A percentile compares a stretch with the other conserved stretches of the same genome.
phyloP scores from a whole-genome alignment of 2,329 filamentous ascomycete species.

The Aureobasidium sp. region DNA sequence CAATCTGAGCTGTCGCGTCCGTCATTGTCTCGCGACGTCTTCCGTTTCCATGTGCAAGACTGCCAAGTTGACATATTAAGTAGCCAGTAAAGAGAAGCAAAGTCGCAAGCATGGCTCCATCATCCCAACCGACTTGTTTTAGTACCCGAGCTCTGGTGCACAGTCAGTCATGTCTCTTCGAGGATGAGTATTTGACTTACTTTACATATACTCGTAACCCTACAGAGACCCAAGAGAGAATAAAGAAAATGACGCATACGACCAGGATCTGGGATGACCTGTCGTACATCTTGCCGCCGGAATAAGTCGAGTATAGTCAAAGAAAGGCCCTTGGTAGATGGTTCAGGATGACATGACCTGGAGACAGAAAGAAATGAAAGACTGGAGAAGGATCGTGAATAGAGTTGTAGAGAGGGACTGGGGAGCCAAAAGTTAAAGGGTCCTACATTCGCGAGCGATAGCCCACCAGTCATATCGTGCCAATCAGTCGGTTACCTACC shows the following conservation, averaged over 20 bases:
- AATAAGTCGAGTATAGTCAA: not conserved
- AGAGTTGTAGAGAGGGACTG: not conserved
- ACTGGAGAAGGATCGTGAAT: not conserved
- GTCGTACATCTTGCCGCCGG: not conserved
- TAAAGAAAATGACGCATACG: conserved; percentile 4
- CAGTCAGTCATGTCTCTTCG: not conserved
- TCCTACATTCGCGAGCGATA: not conserved
- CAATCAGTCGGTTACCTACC: not conserved
- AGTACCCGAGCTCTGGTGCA: conserved; percentile 25
- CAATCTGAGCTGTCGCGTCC: conserved; percentile 22
- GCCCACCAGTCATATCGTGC: not conserved
- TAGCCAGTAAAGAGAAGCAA: conserved; percentile 34
- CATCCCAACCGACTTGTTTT: conserved; percentile 33
- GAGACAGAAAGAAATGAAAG: not conserved
- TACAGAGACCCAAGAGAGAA: conserved; percentile 7
- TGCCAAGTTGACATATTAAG: conserved; percentile 32
- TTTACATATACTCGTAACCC: conserved; percentile 15
- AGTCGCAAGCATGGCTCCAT: conserved; percentile 34
- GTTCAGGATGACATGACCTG: not conserved
- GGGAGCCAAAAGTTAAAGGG: not conserved
- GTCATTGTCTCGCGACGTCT: conserved; percentile 29
- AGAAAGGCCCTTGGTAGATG: not conserved
- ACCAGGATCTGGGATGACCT: conserved; percentile 1
- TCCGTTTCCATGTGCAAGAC: conserved; percentile 33
- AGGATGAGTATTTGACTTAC: not conserved